Base-by-base conservation (phyloP, 2,329 filamentous ascomycete genomes). In the Diaporthe caulivora region DNA sequence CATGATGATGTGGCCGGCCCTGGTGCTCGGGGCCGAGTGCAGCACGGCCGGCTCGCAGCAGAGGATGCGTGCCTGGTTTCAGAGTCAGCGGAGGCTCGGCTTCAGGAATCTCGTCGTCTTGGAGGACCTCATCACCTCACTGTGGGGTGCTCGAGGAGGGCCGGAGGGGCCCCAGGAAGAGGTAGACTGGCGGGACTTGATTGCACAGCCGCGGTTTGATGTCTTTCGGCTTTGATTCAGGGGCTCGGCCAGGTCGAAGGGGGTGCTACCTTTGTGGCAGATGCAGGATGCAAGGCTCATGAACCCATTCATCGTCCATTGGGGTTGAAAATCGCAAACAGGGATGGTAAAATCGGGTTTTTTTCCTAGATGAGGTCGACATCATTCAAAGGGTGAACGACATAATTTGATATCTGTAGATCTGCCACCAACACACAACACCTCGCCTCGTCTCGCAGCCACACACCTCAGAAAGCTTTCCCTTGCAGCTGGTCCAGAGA, bases 11-110 rank as follows among this genome's bases (percentile, higher is more conserved):
- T 83, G 82, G 82, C 81, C 81, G 1, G 79, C 78, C 4, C 78
- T 83, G 44, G 79, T 83, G 1, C 76, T 83, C 4, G 82, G 80
- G 3, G 81, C 81, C 7, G 82, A 83, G 64, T 83, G 81, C 55
- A 73, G 78, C 44, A 75, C 72, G 3, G 57, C 64, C 8, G 77
- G 76, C 34, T 71, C 82, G 40, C 80, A 81, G 71, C 64, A 68
- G 29, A 76, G 79, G 2, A 81, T 83, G 78, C 74, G 78, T 13
- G 73, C 73, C 18, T 81, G 78, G 75, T 83, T 82, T 71, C 77
- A 76, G 21, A 72, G 76, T 1, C 81, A 83, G 75, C 77, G 77
- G n/a, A 79, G 79, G 10, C 77, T 83, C 26, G 82, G 82, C 1
- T 82, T 83, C 57, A 77, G 78, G 37, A 83, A 80, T 58, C 76